Percentiles rank a stretch among this genome's conserved stretches.
phyloP scores from a whole-genome alignment of 345 rosid genomes.

The Rubroshorea leprosula region DNA sequence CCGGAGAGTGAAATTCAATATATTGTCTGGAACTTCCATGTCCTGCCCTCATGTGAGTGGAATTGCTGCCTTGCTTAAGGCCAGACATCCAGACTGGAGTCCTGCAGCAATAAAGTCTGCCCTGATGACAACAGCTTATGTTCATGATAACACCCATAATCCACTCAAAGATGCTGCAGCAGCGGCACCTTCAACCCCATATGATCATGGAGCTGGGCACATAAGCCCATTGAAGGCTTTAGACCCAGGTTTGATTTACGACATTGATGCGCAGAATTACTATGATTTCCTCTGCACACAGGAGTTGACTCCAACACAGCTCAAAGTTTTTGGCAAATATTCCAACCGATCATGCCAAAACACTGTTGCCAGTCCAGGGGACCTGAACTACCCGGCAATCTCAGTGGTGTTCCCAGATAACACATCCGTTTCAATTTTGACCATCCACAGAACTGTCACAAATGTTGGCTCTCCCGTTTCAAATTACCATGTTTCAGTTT shows the following conservation, averaged over 20 bases:
- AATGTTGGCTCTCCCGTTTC: slow-evolving; percentile 73
- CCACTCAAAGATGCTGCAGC: slow-evolving; percentile 62
- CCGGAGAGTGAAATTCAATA: slow-evolving; percentile 68
- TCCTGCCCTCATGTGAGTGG: slow-evolving; percentile 98
- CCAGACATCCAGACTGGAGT: slow-evolving; percentile 90
- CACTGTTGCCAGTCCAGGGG: slow-evolving; percentile 47
- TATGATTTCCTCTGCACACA: slow-evolving; percentile 87
- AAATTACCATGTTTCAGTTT: slow-evolving; percentile 50
- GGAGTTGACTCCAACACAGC: slow-evolving; percentile 44
- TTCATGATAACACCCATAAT: slow-evolving; percentile 60
- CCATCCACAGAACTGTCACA: slow-evolving; percentile 60
- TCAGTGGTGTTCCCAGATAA: slow-evolving; percentile 66
- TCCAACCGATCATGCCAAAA: slow-evolving; percentile 63
- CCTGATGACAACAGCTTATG: slow-evolving; percentile 89
- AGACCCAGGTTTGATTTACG: slow-evolving; percentile 83
- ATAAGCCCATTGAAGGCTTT: slow-evolving; percentile 70
- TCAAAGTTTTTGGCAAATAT: slow-evolving; percentile 57
- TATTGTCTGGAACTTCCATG: slow-evolving; percentile 90
- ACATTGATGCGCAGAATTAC: slow-evolving; percentile 70
- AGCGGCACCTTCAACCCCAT: slow-evolving; percentile 50
- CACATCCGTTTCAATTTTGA: slow-evolving; percentile 26
- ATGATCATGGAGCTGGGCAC: slow-evolving; percentile 86
- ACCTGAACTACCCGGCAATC: slow-evolving; percentile 87
- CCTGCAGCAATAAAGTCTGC: slow-evolving; percentile 91
- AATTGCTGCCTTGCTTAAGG: slow-evolving; percentile 76